A percentile compares a stretch with the other conserved stretches of the same genome.
Evolutionary conservation across 805 yeast species (phyloP).

Genomic region (Saccharomycopsis malanga): DNA sequence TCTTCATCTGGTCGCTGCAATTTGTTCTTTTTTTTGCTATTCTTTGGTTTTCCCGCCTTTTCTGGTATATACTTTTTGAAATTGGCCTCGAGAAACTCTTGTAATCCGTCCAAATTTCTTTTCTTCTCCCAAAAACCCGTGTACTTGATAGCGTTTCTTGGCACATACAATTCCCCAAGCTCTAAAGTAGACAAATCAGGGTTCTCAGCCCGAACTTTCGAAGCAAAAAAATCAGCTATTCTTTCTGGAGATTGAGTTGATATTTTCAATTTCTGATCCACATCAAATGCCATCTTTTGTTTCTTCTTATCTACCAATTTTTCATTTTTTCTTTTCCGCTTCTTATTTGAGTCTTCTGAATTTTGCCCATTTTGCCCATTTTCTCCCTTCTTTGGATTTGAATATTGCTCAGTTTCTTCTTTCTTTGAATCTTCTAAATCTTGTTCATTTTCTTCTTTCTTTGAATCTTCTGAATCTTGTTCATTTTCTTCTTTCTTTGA

Average conservation of each 20-base stretch:
- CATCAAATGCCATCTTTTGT: conserved; percentile 59
- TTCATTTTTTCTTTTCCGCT: conserved; percentile 27
- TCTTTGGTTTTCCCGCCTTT: conserved; percentile 3
- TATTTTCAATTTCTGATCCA: conserved; percentile 46
- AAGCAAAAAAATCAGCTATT: conserved; percentile 62
- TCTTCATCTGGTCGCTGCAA: conserved; percentile 14
- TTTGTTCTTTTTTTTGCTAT: conserved; percentile 8
- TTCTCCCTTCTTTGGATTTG: too few relatives aligned
- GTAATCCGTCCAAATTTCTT: conserved; percentile 50
- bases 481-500: conserved; percentile 27
- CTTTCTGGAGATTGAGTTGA: conserved; percentile 50
- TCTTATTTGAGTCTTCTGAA: conserved; percentile 22
- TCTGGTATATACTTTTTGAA: conserved; percentile 35
- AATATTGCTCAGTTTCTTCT: too few relatives aligned
- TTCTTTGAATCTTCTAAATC: conserved; percentile 22
- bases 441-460: too few relatives aligned
- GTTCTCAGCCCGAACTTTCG: conserved; percentile 49
- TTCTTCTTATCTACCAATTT: conserved; percentile 59
- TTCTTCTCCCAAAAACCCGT: conserved; percentile 50
- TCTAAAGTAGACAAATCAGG: conserved; percentile 71
- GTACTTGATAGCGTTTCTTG: conserved; percentile 46
- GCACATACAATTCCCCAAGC: conserved; percentile 53
- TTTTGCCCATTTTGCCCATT: conserved; percentile 16
- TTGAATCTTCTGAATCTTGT: conserved; percentile 23
- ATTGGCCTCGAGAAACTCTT: conserved; percentile 45